Base-by-base conservation (phyloP, 23 red algal genomes). In the Gracilariopsis chorda region DNA sequence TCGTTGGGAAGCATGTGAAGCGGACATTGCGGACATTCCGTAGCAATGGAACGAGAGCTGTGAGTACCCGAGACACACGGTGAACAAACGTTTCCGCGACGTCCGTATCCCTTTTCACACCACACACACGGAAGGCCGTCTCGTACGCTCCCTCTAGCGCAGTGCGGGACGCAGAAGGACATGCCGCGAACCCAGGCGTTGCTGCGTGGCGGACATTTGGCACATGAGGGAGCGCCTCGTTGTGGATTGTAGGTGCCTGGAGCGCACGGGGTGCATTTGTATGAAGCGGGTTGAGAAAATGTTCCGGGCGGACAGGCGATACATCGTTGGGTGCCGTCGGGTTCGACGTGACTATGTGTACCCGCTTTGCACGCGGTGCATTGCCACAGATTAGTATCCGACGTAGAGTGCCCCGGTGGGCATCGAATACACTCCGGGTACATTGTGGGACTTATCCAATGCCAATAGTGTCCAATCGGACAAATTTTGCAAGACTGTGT, bases 121-220 rank as follows among this genome's bases (percentile, higher is more conserved):
- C 67, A 73, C 30, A 73, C 37, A 42, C 67, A 73, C 0, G 67
- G 67, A 1, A 73, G 23, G 24, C 67, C 67, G 10, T 73, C 25
- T 25, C 47, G 42, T 21, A 73, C 67, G 28, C 39, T 73, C 39
- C 67, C 67, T 2, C 67, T 36, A 46, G 39, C 67, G 40, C 67
- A 73, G 67, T 73, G 28, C 12, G 67, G 67, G 25, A 73, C 67
- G 37, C 67, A 73, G 28, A 73, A 73, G 2, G 67, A 73, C 67
- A 73, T 73, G 6, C 67, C 67, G 9, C 1, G 1, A 20, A 73
- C 67, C 67, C 67, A 73, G 13, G 67, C 67, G 25, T 73, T 36
- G 28, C 67, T 73, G 13, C 67, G 67, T 46, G 67, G 28, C 10
- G 67, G 67, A 24, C 67, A 73, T 23, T 44, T 21, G 32, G n/a